Conservation (phyloP, 1,139 yeast species). For the Hansenula sp. region DNA sequence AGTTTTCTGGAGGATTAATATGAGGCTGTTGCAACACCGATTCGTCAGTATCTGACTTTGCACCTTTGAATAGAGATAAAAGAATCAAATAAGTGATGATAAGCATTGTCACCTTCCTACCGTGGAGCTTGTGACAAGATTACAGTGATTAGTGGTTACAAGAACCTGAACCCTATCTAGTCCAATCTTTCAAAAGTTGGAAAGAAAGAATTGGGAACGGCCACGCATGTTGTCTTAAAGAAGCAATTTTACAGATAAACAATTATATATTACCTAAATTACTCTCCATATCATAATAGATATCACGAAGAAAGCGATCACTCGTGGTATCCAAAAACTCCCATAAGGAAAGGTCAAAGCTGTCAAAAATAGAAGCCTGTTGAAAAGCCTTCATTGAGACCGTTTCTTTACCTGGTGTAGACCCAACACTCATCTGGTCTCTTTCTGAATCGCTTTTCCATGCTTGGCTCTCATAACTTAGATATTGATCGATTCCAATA, state of each 20-base stretch:
- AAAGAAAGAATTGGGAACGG: too few relatives aligned
- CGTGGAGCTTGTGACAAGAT: too few relatives aligned
- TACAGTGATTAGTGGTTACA: too few relatives aligned
- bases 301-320: conserved; percentile 6
- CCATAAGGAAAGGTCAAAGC: conserved; percentile 3
- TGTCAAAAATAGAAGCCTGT: not conserved
- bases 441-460: not conserved
- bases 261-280: not conserved
- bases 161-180: too few relatives aligned
- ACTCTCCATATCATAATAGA: conserved; percentile 7
- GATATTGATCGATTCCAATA: conserved; percentile 13
- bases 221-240: too few relatives aligned
- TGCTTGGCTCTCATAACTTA: conserved; percentile 5
- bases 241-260: too few relatives aligned
- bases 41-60: too few relatives aligned
- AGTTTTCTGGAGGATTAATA: conserved; percentile 18
- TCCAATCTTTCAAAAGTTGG: too few relatives aligned
- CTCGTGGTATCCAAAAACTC: conserved; percentile 11
- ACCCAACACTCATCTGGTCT: not conserved
- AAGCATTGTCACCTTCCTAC: too few relatives aligned
- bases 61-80: too few relatives aligned
- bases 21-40: conserved; percentile 20
- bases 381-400: too few relatives aligned
- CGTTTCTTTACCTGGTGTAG: not conserved
- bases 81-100: too few relatives aligned